phyloP scores from a whole-genome alignment of 345 rosid genomes.

The Raphanus raphanistrum region DNA sequence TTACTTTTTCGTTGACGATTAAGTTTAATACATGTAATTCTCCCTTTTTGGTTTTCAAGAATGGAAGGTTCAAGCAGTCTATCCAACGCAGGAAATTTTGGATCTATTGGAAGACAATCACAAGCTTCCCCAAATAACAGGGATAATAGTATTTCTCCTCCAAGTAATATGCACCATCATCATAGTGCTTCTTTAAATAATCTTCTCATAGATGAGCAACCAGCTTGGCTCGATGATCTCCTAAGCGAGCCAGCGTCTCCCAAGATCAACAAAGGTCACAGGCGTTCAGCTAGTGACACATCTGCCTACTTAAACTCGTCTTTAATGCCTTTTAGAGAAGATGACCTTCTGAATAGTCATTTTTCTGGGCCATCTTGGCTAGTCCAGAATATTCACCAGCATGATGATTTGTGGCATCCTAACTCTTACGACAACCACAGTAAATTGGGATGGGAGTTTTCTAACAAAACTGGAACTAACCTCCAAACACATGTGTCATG shows the following conservation, averaged over 20 bases:
- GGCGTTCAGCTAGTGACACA: constrained; percentile 69
- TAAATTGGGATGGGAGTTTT: constrained; percentile 35
- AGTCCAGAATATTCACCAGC: constrained; percentile 44
- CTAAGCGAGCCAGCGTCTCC: constrained; percentile 57
- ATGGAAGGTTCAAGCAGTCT: constrained; percentile 55
- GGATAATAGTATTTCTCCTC: constrained; percentile 40
- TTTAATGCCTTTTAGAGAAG: constrained; percentile 31
- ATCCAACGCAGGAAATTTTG: constrained; percentile 39
- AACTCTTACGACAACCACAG: constrained; percentile 28
- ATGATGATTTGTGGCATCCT: constrained; percentile 41
- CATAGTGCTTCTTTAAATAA: constrained; percentile 54
- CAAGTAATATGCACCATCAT: constrained; percentile 39
- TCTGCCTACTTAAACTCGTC: constrained; percentile 45
- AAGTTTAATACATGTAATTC: background rate
- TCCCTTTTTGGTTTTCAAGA: constrained; percentile 1
- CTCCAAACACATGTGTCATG: constrained; percentile 28
- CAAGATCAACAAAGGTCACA: constrained; percentile 42
- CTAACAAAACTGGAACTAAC: constrained; percentile 20
- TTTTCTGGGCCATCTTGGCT: constrained; percentile 45
- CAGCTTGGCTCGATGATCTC: constrained; percentile 70
- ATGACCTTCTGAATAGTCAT: constrained; percentile 30
- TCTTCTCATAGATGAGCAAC: constrained; percentile 47
- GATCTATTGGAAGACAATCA: constrained; percentile 49
- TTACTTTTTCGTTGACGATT: background rate
- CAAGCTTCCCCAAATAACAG: constrained; percentile 45